A percentile compares a stretch with the other conserved stretches of the same genome.
Evolutionary conservation across 129 eudicot genomes (phyloP).

Genomic region (Pittosporum tobira): DNA sequence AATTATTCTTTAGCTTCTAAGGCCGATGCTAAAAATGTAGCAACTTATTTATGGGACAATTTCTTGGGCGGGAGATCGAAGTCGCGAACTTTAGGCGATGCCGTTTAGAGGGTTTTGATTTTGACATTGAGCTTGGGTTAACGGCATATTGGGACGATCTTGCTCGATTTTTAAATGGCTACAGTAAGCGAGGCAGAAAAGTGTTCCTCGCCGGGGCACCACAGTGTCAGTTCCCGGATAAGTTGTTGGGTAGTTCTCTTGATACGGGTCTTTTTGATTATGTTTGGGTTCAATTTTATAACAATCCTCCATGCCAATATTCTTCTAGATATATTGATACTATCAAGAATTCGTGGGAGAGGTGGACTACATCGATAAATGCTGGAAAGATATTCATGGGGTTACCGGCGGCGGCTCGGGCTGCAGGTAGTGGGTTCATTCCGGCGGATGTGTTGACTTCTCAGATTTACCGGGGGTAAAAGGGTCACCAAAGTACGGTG

Average conservation of each 20-base stretch:
- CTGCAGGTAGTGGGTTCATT: slow-evolving; percentile 7
- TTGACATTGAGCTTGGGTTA: neutral
- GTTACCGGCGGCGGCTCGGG: neutral
- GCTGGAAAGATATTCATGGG: slow-evolving; percentile 11
- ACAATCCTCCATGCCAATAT: slow-evolving; percentile 9
- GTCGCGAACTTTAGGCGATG: slow-evolving; percentile 1
- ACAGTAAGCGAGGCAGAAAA: neutral
- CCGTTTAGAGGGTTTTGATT: slow-evolving; percentile 1
- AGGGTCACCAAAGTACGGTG: slow-evolving; percentile 5
- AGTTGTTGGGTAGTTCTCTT: neutral
- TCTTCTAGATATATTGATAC: neutral
- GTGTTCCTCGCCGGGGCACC: slow-evolving; percentile 7
- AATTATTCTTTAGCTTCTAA: slow-evolving; percentile 7
- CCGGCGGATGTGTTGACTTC: slow-evolving; percentile 8
- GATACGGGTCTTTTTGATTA: slow-evolving; percentile 4
- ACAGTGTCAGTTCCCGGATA: slow-evolving; percentile 8
- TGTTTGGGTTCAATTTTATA: slow-evolving; percentile 8
- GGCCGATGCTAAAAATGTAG: neutral
- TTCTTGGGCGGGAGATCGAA: slow-evolving; percentile 3
- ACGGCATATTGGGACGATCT: slow-evolving; percentile 2
- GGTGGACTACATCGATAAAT: neutral
- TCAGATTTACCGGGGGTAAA: slow-evolving; percentile 4
- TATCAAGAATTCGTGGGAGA: slow-evolving; percentile 3
- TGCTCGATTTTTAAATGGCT: neutral
- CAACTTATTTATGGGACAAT: slow-evolving; percentile 1